phyloP scores from a whole-genome alignment of 257 asterid species.

The Echium plantagineum region DNA sequence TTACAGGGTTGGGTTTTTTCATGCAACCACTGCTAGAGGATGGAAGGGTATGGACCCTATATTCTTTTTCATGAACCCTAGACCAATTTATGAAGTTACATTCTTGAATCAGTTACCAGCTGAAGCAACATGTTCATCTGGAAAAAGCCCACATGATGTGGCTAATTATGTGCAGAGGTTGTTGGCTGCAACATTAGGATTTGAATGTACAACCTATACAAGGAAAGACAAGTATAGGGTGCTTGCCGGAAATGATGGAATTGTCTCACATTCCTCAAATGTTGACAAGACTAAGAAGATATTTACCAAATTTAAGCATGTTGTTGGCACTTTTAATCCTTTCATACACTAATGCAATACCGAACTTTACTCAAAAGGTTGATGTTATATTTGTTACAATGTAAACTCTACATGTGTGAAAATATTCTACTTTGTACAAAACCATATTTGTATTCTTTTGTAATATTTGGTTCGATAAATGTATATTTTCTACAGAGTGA shows the following conservation, averaged over 20 bases:
- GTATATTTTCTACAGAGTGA: too few relatives aligned
- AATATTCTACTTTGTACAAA: not conserved
- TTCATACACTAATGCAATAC: constrained; percentile 14
- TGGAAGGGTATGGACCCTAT: constrained; percentile 82
- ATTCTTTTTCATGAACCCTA: constrained; percentile 86
- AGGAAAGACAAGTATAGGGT: constrained; percentile 80
- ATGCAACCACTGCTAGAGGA: constrained; percentile 85
- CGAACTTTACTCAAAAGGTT: not conserved
- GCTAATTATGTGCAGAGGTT: constrained; percentile 84
- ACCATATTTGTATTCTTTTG: too few relatives aligned
- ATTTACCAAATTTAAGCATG: constrained; percentile 24
- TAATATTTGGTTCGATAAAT: too few relatives aligned
- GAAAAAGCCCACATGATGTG: constrained; percentile 76
- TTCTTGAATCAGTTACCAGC: constrained; percentile 67
- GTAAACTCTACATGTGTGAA: not conserved
- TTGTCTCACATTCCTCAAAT: constrained; percentile 26
- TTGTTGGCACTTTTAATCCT: constrained; percentile 36
- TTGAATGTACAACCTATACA: constrained; percentile 82
- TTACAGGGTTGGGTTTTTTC: constrained; percentile 67
- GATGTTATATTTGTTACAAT: not conserved
- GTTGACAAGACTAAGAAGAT: constrained; percentile 12
- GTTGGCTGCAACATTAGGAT: constrained; percentile 76
- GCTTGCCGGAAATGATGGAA: constrained; percentile 84
- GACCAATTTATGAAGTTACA: constrained; percentile 72
- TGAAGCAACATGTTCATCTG: constrained; percentile 78